Percentiles rank a stretch among this genome's conserved stretches.
These are phyloP conservation scores for Fomitopsis serialis DNA, from an alignment of 768 basidiomycete genomes.

Conservation along the genomic window DNA sequence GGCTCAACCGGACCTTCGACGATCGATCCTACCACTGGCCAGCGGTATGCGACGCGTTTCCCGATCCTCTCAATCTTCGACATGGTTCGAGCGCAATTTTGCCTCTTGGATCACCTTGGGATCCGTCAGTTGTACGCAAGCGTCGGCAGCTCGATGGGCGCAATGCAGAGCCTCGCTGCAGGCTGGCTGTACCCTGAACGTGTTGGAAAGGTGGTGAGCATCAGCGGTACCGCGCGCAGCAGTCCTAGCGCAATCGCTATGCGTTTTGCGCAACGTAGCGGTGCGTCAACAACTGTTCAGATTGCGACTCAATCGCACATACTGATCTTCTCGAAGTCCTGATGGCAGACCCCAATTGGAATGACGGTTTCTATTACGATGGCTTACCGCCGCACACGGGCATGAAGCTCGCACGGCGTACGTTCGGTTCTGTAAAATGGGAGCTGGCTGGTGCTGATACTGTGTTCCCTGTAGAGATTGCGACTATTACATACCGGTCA, in stretches of 20 bases:
- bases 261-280: constrained; percentile 94
- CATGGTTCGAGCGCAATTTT: constrained; percentile 94
- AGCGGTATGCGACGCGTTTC: constrained; percentile 85
- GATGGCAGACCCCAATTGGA: constrained; percentile 99
- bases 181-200: constrained; percentile 88
- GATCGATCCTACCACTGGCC: constrained; percentile 58
- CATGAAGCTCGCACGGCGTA: constrained; percentile 97
- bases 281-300: constrained; percentile 38
- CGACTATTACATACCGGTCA: constrained; percentile 97
- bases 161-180: constrained; percentile 95
- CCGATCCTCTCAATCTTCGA: constrained; percentile 93
- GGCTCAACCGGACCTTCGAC: constrained; percentile 95
- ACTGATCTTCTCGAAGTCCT: constrained; percentile 53
- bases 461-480: constrained; percentile 65
- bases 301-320: neutral
- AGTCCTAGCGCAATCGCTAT: constrained; percentile 91
- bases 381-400: constrained; percentile 92
- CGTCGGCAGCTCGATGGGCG: constrained; percentile 96
- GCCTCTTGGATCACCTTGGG: constrained; percentile 76
- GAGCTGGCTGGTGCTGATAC: neutral
- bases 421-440: constrained; percentile 21
- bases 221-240: constrained; percentile 91
- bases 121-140: constrained; percentile 87
- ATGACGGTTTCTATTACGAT: constrained; percentile 97
- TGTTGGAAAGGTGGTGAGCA: constrained; percentile 87